Evolutionary conservation across 2,329 filamentous ascomycete genomes (phyloP).

Genomic region (Hymenoscyphus albidus): DNA sequence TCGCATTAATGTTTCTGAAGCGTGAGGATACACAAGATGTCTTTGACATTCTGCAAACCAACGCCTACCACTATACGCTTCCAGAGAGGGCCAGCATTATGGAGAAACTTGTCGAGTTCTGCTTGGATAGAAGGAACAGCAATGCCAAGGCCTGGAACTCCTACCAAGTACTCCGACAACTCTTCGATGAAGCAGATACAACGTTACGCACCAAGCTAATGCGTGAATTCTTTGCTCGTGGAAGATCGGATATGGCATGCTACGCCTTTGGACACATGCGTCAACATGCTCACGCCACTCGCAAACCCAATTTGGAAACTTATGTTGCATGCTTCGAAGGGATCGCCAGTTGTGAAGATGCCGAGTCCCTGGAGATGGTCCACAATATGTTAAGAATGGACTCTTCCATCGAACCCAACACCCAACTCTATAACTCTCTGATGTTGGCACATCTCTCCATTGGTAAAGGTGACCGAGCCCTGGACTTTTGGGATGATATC

Average conservation of each 20-base stretch:
- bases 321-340: conserved; percentile 78
- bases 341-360: conserved; percentile 57
- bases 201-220: conserved; percentile 68
- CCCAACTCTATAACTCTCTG: conserved; percentile 73
- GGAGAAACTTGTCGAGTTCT: conserved; percentile 63
- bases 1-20: conserved; percentile 71
- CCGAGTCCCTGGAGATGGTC: conserved; percentile 66
- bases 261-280: conserved; percentile 93
- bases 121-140: conserved; percentile 57
- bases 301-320: conserved; percentile 66
- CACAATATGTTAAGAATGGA: conserved; percentile 97
- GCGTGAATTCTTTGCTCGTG: conserved; percentile 73
- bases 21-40: conserved; percentile 75
- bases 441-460: conserved; percentile 81
- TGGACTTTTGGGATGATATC: conserved; percentile 82
- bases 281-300: conserved; percentile 58
- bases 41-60: conserved; percentile 75
- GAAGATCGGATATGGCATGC: conserved; percentile 77
- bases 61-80: conserved; percentile 66
- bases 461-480: conserved; percentile 60
- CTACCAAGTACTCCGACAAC: conserved; percentile 62
- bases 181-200: conserved; percentile 63
- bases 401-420: conserved; percentile 70
- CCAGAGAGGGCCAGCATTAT: conserved; percentile 65
- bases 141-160: conserved; percentile 62